phyloP scores from a whole-genome alignment of 2,329 filamentous ascomycete species.

The Sclerotinia subarctica region DNA sequence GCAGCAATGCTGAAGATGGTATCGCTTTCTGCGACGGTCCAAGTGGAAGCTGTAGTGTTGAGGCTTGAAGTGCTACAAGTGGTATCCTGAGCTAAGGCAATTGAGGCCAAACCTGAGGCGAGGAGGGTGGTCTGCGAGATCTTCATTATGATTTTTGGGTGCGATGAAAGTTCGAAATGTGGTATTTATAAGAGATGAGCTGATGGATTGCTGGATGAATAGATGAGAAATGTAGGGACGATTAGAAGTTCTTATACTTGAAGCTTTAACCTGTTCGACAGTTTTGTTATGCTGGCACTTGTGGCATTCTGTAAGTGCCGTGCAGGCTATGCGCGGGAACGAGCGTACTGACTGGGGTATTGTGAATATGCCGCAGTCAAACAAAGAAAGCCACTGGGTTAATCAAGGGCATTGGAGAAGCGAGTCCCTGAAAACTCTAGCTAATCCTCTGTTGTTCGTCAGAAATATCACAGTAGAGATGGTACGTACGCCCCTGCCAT shows the following conservation, averaged over 20 bases:
- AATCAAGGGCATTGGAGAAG: background rate
- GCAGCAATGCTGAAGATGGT: constrained; percentile 4
- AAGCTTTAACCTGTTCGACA: background rate
- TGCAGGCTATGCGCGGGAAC: background rate
- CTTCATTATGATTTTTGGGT: background rate
- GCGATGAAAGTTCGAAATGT: background rate
- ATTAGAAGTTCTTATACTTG: background rate
- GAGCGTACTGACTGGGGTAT: too few species aligned
- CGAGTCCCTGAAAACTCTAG: background rate
- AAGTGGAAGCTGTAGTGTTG: constrained; percentile 14
- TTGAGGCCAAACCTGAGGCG: background rate
- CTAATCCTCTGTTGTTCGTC: background rate
- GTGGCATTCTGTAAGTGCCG: background rate
- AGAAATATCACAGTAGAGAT: background rate
- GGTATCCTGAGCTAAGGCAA: background rate
- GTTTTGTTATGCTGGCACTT: background rate
- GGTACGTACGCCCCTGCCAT: background rate
- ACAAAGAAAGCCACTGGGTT: background rate
- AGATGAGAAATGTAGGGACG: background rate
- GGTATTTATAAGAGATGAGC: background rate
- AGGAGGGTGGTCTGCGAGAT: background rate
- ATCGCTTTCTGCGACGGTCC: background rate
- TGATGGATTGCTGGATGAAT: background rate
- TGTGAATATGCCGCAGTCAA: background rate
- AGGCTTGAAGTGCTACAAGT: background rate